phyloP scores from a whole-genome alignment of 176 grass and related monocot species.

The Oryza coarctata region DNA sequence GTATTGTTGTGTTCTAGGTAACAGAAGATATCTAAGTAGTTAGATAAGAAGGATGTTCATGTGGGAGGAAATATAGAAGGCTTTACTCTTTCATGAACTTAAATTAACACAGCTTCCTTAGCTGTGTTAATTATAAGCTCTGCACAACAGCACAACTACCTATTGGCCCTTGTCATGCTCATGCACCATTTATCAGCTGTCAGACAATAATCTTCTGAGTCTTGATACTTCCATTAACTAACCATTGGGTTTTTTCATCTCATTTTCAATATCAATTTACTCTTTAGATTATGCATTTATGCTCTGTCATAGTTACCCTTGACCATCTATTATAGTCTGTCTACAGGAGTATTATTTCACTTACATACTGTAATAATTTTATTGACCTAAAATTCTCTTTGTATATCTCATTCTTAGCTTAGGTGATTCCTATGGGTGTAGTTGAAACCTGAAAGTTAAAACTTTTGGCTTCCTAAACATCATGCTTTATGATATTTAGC shows the following conservation, averaged over 20 bases:
- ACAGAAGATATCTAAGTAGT: background rate
- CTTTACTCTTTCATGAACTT: background rate
- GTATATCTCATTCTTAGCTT: conserved; percentile 1
- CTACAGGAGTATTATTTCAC: background rate
- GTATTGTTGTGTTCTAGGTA: background rate
- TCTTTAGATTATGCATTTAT: background rate
- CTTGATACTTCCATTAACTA: background rate
- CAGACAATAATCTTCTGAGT: background rate
- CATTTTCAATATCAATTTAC: background rate
- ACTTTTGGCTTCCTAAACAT: background rate
- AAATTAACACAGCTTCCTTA: background rate
- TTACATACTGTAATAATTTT: background rate
- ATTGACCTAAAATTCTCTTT: background rate
- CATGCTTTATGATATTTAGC: background rate
- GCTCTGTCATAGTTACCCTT: background rate
- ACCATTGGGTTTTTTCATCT: background rate
- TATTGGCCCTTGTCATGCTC: background rate
- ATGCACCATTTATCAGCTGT: background rate
- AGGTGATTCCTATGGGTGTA: background rate
- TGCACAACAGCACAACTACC: background rate
- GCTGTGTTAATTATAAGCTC: background rate
- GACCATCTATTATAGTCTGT: background rate
- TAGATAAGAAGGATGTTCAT: background rate
- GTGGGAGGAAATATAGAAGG: background rate
- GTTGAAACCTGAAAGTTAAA: background rate